These are phyloP conservation scores for Leucocoprinus birnbaumii DNA, from an alignment of 768 basidiomycete genomes.

Conservation along the genomic window DNA sequence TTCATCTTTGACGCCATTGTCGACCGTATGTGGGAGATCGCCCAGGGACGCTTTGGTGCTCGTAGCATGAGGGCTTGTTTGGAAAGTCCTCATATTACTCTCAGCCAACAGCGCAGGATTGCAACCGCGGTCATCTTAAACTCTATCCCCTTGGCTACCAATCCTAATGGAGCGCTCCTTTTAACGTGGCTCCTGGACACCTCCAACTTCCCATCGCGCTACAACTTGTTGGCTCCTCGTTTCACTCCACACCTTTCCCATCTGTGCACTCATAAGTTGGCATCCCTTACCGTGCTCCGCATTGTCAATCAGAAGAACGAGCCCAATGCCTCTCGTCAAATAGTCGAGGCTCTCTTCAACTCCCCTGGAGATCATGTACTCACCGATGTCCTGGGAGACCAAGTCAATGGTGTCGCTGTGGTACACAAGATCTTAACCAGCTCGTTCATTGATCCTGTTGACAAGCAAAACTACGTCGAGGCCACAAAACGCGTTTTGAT, in stretches of 20 bases:
- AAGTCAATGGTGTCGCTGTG: constrained; percentile 93
- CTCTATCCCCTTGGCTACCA: constrained; percentile 95
- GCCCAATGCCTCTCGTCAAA: constrained; percentile 79
- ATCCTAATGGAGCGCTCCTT: constrained; percentile 94
- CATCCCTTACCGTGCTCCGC: constrained; percentile 90
- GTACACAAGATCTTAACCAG: constrained; percentile 92
- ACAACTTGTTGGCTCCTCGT: constrained; percentile 89
- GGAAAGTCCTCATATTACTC: constrained; percentile 82
- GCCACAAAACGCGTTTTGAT: constrained; percentile 89
- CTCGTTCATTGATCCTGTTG: constrained; percentile 71
- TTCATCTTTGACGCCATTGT: constrained; percentile 98
- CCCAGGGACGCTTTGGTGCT: constrained; percentile 96
- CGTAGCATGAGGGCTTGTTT: constrained; percentile 97
- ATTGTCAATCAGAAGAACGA: constrained; percentile 97
- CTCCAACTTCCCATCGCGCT: constrained; percentile 93
- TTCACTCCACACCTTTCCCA: constrained; percentile 97
- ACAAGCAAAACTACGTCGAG: constrained; percentile 72
- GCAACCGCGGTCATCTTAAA: constrained; percentile 94
- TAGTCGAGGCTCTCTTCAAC: constrained; percentile 89
- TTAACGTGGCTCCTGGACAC: constrained; percentile 97
- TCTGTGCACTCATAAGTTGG: constrained; percentile 96
- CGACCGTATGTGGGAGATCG: constrained; percentile 98
- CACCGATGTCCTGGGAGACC: constrained; percentile 92
- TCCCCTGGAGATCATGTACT: constrained; percentile 87
- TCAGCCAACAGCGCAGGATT: constrained; percentile 92